A percentile compares a stretch with the other conserved stretches of the same genome.
Conservation (phyloP, 2,329 filamentous ascomycete species). For the Epichloe uncinata region DNA sequence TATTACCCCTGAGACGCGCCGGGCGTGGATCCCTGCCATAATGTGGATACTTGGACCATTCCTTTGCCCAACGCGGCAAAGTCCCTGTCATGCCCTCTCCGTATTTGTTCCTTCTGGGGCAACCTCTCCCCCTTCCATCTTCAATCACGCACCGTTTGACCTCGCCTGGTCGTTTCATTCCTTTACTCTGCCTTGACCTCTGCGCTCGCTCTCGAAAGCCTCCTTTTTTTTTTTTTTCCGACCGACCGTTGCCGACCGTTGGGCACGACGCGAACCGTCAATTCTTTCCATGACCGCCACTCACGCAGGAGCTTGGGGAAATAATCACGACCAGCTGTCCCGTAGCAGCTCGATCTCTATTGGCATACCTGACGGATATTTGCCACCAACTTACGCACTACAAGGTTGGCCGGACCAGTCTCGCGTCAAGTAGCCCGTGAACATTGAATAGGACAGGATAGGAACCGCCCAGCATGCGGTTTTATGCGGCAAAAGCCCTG, state of each 20-base stretch:
- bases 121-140: no score
- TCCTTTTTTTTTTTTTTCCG: background rate
- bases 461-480: slow-evolving; percentile 1
- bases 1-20: no score
- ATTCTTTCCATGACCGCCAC: background rate
- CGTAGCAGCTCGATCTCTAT: no score
- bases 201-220: background rate
- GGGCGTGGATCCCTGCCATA: no score
- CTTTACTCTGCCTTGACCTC: background rate
- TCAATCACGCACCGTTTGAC: background rate
- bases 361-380: no score
- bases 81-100: no score
- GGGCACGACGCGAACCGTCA: background rate
- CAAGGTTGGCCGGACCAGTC: no score
- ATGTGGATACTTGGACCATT: no score
- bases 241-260: background rate
- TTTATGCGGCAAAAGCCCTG: background rate
- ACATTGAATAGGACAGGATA: background rate
- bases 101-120: no score
- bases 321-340: no score
- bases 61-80: no score
- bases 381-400: no score
- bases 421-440: background rate
- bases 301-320: background rate
- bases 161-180: background rate